Conservation (phyloP, 1,284 basidiomycete species). For the Flammula alnicola region DNA sequence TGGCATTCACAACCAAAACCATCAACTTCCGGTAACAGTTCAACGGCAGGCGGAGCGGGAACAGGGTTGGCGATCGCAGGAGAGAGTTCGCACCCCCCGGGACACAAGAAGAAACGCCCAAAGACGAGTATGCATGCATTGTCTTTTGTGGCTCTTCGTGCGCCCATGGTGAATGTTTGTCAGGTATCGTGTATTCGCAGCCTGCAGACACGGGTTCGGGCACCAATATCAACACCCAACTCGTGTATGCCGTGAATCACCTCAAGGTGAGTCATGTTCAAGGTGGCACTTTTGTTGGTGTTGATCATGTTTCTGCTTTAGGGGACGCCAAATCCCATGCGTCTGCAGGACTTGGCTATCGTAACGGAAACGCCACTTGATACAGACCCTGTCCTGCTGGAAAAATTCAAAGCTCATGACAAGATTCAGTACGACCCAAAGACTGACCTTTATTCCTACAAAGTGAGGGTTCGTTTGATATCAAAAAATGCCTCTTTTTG, state of each 20-base stretch:
- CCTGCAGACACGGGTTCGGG: constrained; percentile 85
- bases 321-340: constrained; percentile 80
- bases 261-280: constrained; percentile 58
- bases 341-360: constrained; percentile 84
- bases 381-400: constrained; percentile 69
- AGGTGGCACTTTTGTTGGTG: neutral
- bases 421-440: constrained; percentile 79
- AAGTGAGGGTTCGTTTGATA: constrained; percentile 45
- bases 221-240: constrained; percentile 83
- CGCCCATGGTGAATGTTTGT: constrained; percentile 23
- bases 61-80: constrained; percentile 33
- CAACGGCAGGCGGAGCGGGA: constrained; percentile 14
- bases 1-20: constrained; percentile 70
- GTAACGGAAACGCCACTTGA: constrained; percentile 78
- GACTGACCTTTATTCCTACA: constrained; percentile 86
- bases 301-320: constrained; percentile 31
- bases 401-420: constrained; percentile 83
- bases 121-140: constrained; percentile 59
- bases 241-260: constrained; percentile 83
- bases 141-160: constrained; percentile 16
- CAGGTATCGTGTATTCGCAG: constrained; percentile 81
- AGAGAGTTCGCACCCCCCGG: constrained; percentile 29
- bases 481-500: neutral
- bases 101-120: constrained; percentile 65
- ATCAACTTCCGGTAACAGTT: constrained; percentile 27